Evolutionary conservation across 306 rosid genomes (phyloP), one percentile per base, ranked within the genome.

Genomic region (Vigna reflexopilosa): DNA sequence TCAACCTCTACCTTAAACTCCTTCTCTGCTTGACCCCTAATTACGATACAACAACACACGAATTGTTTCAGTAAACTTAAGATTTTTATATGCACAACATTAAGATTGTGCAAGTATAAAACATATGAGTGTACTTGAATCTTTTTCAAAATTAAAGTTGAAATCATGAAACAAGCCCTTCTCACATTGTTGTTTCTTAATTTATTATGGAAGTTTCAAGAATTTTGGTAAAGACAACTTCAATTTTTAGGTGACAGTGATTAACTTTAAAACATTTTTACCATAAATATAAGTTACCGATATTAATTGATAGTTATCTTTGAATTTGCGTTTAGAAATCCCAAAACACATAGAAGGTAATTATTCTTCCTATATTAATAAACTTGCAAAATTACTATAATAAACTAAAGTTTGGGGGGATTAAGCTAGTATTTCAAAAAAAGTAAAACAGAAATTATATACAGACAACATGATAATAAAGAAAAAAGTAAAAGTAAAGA

Each of bases 1-100:
- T 95, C 99, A 70, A 95, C 99, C 88, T 95, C 99, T 70, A 91
- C 98, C 87, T 87, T 88, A 84, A 95, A 95, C 91, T 95, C 99
- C 67, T 86, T 95, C 82, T 93, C 93, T 0, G 99, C 99, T 80
- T 95, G 97, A 73, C 99, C 99, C 90, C 99, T 95, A 67, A 17
- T 81, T 52, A 76, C 26, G 36, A 40, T 12, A 78, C 45, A 61
- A 78, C 11, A 58, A 20, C 56, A 50, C 68, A 55, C 64, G 38
- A 85, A 26, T 26, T 75, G 34, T 62, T 78, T 78, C 7, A 57
- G 22, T 72, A 70, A 14, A 44, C 49, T 10, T 1, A 44, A 4
- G 12, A 10, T 42, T 44, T 44, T 44, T 44, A 44, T 44, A 11
- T 44, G 49, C 13, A 42, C 0, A 9, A 2, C 48, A 42, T 42